Conservation (phyloP, 805 yeast genomes). For the Yarrowia bubula region DNA sequence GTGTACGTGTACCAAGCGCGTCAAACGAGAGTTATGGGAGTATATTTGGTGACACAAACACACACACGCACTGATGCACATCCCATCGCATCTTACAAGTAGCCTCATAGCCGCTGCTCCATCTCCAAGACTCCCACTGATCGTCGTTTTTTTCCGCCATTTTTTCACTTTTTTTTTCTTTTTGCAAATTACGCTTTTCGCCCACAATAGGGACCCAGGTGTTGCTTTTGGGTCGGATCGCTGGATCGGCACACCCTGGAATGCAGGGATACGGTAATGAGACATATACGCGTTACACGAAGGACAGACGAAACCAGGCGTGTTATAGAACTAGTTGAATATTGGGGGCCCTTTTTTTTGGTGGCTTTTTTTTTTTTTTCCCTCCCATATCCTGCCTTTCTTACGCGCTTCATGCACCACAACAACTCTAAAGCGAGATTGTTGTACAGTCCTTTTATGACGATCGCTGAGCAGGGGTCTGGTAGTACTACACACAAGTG, state of each 20-base stretch:
- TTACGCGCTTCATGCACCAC: slow-evolving; percentile 16
- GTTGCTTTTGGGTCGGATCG: slow-evolving; percentile 16
- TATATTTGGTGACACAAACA: too few relatives aligned
- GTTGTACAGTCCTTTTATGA: background rate
- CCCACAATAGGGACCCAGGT: background rate
- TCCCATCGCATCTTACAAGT: background rate
- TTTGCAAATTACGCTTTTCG: background rate
- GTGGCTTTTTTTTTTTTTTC: background rate
- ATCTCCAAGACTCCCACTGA: background rate
- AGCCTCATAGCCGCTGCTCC: background rate
- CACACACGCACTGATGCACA: too few relatives aligned
- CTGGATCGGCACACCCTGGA: slow-evolving; percentile 24
- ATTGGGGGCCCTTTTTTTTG: background rate
- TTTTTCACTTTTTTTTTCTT: background rate
- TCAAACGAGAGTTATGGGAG: too few relatives aligned
- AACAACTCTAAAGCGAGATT: background rate
- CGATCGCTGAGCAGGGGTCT: slow-evolving; percentile 1
- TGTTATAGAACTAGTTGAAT: background rate
- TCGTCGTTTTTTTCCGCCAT: background rate
- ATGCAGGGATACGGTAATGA: background rate
- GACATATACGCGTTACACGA: background rate
- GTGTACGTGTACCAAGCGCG: too few relatives aligned
- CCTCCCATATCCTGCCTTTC: too few relatives aligned
- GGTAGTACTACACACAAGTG: background rate
- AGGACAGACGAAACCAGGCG: background rate